A percentile compares a stretch with the other conserved stretches of the same genome.
Evolutionary conservation across 2,329 filamentous ascomycete genomes (phyloP).

Genomic region (Pseudogymnoascus sp.): DNA sequence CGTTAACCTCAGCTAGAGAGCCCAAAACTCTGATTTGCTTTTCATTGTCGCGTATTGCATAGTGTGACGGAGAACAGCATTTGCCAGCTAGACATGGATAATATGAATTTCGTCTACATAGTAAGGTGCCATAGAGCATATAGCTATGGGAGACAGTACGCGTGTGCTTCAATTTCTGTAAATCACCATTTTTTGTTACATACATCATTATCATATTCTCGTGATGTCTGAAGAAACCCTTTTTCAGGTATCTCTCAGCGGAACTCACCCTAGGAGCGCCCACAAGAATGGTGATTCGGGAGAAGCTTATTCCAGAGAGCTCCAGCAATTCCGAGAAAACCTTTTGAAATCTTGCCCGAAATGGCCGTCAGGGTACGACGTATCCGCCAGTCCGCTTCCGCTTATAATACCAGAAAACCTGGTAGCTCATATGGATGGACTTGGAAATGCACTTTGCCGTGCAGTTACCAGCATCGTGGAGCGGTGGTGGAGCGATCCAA

Average conservation of each 20-base stretch:
- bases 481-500: constrained; percentile 3
- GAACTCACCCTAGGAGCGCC: neutral
- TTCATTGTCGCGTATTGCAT: neutral
- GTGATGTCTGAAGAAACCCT: neutral
- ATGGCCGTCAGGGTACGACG: neutral
- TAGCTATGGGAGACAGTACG: neutral
- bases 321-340: neutral
- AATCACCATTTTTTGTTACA: neutral
- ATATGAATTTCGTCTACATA: neutral
- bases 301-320: neutral
- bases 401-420: neutral
- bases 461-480: neutral
- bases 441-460: neutral
- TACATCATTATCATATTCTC: neutral
- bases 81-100: neutral
- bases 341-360: neutral
- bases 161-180: neutral
- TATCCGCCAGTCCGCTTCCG: neutral
- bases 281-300: neutral
- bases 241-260: neutral
- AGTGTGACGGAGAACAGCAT: neutral
- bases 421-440: neutral
- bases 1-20: neutral
- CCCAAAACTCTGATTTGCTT: neutral
- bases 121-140: neutral